Evolutionary conservation across 495 filamentous ascomycete genomes (phyloP).

Genomic region (Diplogelasinospora grovesii): DNA sequence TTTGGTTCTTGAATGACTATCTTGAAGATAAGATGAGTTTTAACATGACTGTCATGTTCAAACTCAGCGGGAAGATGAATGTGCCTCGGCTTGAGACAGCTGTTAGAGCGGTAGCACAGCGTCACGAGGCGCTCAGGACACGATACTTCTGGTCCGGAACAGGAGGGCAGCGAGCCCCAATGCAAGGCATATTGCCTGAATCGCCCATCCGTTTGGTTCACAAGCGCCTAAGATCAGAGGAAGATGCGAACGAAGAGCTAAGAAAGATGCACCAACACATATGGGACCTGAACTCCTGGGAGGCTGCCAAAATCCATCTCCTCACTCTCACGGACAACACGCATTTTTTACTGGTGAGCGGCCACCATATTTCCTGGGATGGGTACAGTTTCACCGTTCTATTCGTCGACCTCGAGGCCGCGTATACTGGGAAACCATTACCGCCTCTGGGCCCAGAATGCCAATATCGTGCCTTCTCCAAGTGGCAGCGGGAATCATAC

Average conservation of each 20-base stretch:
- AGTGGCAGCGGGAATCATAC: too few relatives aligned
- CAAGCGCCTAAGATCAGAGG: neutral
- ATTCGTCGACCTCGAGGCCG: too few relatives aligned
- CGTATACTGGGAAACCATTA: too few relatives aligned
- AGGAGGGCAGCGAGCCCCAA: slow-evolving; percentile 1
- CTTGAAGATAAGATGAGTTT: too few relatives aligned
- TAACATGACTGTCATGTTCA: too few relatives aligned
- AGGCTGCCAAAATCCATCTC: slow-evolving; percentile 12
- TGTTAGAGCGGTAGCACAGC: slow-evolving; percentile 17
- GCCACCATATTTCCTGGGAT: too few relatives aligned
- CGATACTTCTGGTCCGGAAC: slow-evolving; percentile 12
- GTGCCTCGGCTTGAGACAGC: slow-evolving; percentile 25
- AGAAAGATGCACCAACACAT: slow-evolving; percentile 6
- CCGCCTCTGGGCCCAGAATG: too few relatives aligned
- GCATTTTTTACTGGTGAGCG: too few relatives aligned
- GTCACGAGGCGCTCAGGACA: slow-evolving; percentile 42
- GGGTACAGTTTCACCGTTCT: too few relatives aligned
- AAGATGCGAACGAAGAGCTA: slow-evolving; percentile 1
- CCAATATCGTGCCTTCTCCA: too few relatives aligned
- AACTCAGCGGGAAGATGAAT: too few relatives aligned
- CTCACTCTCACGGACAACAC: slow-evolving; percentile 14
- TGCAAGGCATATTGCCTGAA: slow-evolving; percentile 8
- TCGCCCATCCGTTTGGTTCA: slow-evolving; percentile 8
- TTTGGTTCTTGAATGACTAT: slow-evolving; percentile 39
- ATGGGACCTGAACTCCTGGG: slow-evolving; percentile 20